These are phyloP conservation scores for Piloderma croceum DNA, from an alignment of 768 basidiomycete genomes.

Conservation along the genomic window DNA sequence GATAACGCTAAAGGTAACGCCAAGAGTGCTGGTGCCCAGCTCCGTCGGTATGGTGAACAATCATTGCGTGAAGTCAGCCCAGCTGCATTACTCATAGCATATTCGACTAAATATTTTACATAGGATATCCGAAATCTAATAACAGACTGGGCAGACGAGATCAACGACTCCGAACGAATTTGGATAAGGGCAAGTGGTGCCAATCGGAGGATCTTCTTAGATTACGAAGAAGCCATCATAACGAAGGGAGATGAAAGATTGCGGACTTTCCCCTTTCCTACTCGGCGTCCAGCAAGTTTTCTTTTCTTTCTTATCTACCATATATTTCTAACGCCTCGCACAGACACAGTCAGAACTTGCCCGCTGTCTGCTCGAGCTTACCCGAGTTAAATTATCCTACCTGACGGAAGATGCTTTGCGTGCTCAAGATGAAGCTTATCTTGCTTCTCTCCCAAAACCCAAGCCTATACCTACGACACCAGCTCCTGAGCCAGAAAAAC, in stretches of 20 bases:
- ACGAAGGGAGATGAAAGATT: slow-evolving; percentile 76
- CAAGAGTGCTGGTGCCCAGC: slow-evolving; percentile 87
- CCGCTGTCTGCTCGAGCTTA: slow-evolving; percentile 84
- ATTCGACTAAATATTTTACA: slow-evolving; percentile 3
- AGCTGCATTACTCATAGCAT: neutral
- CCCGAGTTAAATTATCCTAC: slow-evolving; percentile 77
- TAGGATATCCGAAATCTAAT: slow-evolving; percentile 88
- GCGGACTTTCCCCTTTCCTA: slow-evolving; percentile 92
- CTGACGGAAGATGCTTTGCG: slow-evolving; percentile 80
- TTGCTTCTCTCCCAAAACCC: slow-evolving; percentile 83
- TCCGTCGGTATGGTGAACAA: slow-evolving; percentile 94
- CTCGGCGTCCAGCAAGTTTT: slow-evolving; percentile 80
- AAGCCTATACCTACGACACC: slow-evolving; percentile 43
- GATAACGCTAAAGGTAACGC: slow-evolving; percentile 92
- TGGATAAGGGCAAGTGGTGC: slow-evolving; percentile 88
- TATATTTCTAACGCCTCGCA: neutral
- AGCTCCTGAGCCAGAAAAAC: slow-evolving; percentile 34
- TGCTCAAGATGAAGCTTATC: slow-evolving; percentile 83
- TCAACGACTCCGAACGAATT: slow-evolving; percentile 80
- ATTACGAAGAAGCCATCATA: slow-evolving; percentile 77
- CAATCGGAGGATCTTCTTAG: slow-evolving; percentile 85
- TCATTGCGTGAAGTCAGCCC: slow-evolving; percentile 75
- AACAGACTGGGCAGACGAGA: slow-evolving; percentile 81
- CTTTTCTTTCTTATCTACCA: slow-evolving; percentile 1
- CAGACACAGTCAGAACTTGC: slow-evolving; percentile 88